These are phyloP conservation scores for Fraxinus sp. DNA, from an alignment of 305 asterid species.

Conservation along the genomic window DNA sequence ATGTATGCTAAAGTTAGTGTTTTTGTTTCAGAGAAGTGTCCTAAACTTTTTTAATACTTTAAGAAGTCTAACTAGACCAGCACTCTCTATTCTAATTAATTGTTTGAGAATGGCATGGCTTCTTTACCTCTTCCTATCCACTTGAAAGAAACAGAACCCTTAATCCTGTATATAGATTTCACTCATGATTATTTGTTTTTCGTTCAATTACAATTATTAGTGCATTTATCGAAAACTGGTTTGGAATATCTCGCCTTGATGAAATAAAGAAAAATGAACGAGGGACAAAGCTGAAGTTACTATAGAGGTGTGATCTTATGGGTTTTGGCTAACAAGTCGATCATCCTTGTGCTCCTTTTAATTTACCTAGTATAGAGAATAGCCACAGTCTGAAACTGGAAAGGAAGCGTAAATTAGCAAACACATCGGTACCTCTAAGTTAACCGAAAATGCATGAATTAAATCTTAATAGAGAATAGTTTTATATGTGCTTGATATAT, in stretches of 20 bases:
- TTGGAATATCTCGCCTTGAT: background rate
- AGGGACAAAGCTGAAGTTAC: background rate
- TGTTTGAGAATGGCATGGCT: background rate
- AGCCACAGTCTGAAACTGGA: background rate
- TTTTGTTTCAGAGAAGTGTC: background rate
- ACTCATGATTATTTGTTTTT: background rate
- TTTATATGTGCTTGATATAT: background rate
- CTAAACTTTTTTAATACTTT: background rate
- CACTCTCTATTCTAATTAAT: slow-evolving; percentile 3
- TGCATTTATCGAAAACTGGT: background rate
- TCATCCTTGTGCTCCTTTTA: background rate
- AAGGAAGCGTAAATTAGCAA: background rate
- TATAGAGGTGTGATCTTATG: background rate
- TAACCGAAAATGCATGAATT: background rate
- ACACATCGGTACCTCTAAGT: background rate
- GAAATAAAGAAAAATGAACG: background rate
- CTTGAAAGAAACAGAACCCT: background rate
- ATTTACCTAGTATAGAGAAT: background rate
- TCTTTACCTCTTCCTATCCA: background rate
- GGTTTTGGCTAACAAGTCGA: background rate
- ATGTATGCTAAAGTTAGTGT: background rate
- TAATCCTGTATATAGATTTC: background rate
- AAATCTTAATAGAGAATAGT: background rate
- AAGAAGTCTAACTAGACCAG: background rate
- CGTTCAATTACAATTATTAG: background rate